Conservation (phyloP, 106 monocot genomes). For the Dendrobium chrysotoxum region DNA sequence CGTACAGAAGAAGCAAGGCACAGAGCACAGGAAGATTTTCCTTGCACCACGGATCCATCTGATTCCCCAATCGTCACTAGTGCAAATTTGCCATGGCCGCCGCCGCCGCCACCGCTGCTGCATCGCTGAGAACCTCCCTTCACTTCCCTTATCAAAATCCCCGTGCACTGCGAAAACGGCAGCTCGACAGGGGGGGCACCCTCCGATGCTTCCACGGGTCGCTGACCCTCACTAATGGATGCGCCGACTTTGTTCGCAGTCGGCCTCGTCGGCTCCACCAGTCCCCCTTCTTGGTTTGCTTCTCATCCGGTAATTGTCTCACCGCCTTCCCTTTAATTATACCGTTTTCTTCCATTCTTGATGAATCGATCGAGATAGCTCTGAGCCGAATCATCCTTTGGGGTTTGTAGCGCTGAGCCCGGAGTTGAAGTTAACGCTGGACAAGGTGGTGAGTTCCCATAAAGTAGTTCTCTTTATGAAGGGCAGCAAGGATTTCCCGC, state of each 20-base stretch:
- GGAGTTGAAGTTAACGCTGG: conserved; percentile 63
- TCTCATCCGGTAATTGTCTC: conserved; percentile 30
- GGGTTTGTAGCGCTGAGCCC: conserved; percentile 41
- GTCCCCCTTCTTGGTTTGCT: conserved; percentile 19
- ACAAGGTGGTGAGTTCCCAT: conserved; percentile 65
- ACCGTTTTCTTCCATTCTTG: neutral
- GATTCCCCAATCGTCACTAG: too few relatives aligned
- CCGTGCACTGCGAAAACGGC: neutral
- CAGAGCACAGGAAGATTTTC: too few relatives aligned
- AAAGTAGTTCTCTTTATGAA: conserved; percentile 94
- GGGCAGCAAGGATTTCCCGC: conserved; percentile 87
- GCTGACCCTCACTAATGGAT: neutral
- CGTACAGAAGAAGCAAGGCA: too few relatives aligned
- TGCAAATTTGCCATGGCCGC: neutral
- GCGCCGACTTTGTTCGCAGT: neutral
- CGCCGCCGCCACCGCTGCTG: conserved; percentile 1
- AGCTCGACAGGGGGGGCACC: neutral
- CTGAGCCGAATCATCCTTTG: neutral
- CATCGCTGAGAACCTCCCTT: neutral
- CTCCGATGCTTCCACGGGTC: neutral
- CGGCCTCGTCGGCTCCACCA: neutral
- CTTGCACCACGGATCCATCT: too few relatives aligned
- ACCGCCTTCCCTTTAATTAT: neutral
- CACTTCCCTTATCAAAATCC: neutral
- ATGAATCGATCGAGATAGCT: neutral